phyloP scores from a whole-genome alignment of 148 eudicot species.

The Cornus kousa region DNA sequence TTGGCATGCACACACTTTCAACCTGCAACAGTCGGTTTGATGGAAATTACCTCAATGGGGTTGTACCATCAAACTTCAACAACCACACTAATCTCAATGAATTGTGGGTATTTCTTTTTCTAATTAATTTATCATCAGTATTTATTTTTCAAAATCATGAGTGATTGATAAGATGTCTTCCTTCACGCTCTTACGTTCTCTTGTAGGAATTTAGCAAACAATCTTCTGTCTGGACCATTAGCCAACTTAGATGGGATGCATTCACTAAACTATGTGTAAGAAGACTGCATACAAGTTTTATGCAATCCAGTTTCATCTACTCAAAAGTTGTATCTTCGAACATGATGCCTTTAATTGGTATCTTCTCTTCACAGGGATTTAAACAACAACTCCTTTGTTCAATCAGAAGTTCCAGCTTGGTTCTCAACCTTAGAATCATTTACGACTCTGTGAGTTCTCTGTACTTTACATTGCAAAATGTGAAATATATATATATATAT shows the following conservation, averaged over 20 bases:
- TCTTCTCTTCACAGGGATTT: conserved; percentile 57
- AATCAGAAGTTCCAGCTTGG: conserved; percentile 60
- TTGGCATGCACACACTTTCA: conserved; percentile 3
- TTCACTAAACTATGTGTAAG: conserved; percentile 79
- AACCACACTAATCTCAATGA: conserved; percentile 64
- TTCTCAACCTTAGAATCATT: conserved; percentile 66
- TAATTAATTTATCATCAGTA: not conserved
- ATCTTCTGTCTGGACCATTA: conserved; percentile 56
- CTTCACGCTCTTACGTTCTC: not conserved
- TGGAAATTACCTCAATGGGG: conserved; percentile 59
- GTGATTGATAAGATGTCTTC: not conserved
- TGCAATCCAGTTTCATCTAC: not conserved
- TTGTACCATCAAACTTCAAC: conserved; percentile 70
- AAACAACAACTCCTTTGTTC: conserved; percentile 71
- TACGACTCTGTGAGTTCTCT: conserved; percentile 73
- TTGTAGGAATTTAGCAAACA: conserved; percentile 72
- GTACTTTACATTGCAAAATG: not conserved
- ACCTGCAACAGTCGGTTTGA: conserved; percentile 64
- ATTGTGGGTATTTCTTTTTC: conserved; percentile 50
- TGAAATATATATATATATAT: not conserved
- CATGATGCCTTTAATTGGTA: not conserved
- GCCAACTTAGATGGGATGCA: conserved; percentile 79
- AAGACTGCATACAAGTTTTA: not conserved
- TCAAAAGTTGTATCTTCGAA: not conserved
- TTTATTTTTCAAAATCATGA: not conserved